A percentile compares a stretch with the other conserved stretches of the same genome.
Evolutionary conservation across 345 rosid genomes (phyloP).

Genomic region (Jatropha curcas): DNA sequence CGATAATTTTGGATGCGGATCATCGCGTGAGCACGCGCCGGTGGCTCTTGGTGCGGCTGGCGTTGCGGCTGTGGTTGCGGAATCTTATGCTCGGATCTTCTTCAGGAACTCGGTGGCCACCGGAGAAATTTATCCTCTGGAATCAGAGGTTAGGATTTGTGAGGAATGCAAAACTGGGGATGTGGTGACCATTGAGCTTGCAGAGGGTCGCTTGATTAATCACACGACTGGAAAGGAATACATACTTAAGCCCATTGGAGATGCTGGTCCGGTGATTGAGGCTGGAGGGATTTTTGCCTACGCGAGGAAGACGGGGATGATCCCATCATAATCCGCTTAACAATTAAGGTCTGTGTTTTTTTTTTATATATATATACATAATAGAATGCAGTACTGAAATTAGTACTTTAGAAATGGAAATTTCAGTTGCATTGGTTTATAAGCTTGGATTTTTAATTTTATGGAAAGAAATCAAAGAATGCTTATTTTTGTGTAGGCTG

Average conservation of each 20-base stretch:
- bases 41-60: slow-evolving; percentile 94
- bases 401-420: too few relatives aligned
- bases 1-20: slow-evolving; percentile 92
- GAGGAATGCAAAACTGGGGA: slow-evolving; percentile 90
- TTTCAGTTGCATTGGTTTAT: too few relatives aligned
- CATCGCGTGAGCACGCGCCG: slow-evolving; percentile 95
- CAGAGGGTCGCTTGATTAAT: slow-evolving; percentile 61
- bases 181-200: slow-evolving; percentile 66
- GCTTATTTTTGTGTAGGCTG: too few relatives aligned
- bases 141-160: slow-evolving; percentile 73
- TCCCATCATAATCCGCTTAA: neutral
- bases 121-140: slow-evolving; percentile 78
- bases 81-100: slow-evolving; percentile 84
- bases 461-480: too few relatives aligned
- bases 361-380: too few relatives aligned
- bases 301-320: neutral
- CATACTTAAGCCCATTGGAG: slow-evolving; percentile 80
- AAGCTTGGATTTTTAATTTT: too few relatives aligned
- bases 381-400: neutral
- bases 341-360: neutral
- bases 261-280: slow-evolving; percentile 80
- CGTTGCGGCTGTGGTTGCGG: slow-evolving; percentile 72
- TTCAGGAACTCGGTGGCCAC: slow-evolving; percentile 91
- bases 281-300: slow-evolving; percentile 41
- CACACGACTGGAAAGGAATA: slow-evolving; percentile 85